Evolutionary conservation across 192 early-diverging fungal species (phyloP), one percentile per base, ranked within the genome.

Genomic region (Backusella australiensis): DNA sequence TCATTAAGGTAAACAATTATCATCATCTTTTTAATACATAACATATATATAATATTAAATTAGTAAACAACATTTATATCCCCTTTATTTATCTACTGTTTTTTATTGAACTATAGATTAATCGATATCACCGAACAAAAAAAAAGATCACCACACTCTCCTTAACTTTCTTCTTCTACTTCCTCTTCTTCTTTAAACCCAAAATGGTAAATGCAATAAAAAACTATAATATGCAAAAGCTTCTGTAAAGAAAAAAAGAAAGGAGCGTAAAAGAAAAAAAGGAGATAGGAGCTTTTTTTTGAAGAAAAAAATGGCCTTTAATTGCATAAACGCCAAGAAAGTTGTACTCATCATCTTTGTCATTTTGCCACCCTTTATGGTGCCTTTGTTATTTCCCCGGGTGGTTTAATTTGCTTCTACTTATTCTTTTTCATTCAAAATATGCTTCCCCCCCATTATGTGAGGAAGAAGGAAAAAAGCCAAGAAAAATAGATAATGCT

Each of bases 271-370:
- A 17, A 23, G 6, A 9, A n/a, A 56, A 56, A 53, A 44, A 44
- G 46, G 46, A 56, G 53, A 56, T n/a, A 56, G 53, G 53, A 56
- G 8, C 21, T 23, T 23, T 23, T 23, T 11, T 11, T 12, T 56
- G 3, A 6, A 23, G 11, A 23, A 23, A n/a, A 56, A 26, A 23
- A 56, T 7, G 21, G 21, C 53, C 53, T 23, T 56, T 56, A 56
- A 56, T 56, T 56, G 53, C 53, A 56, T 56, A 56, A 49, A 56
- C 53, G 53, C 53, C 53, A 56, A 56, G 53, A 56, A 56, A 56
- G 53, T 17, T 56, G 23, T 56, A 23, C n/a, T 56, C 9, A 23
- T 56, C 53, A 23, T 56, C 21, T 56, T 56, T 56, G 23, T 56
- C 53, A 56, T 56, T 56, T 56, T 56, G 53, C 53, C 53, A 56